Percentiles rank a stretch among this genome's conserved stretches.
phyloP scores from a whole-genome alignment of 2,329 filamentous ascomycete species.

The Parafenestella ontariensis region DNA sequence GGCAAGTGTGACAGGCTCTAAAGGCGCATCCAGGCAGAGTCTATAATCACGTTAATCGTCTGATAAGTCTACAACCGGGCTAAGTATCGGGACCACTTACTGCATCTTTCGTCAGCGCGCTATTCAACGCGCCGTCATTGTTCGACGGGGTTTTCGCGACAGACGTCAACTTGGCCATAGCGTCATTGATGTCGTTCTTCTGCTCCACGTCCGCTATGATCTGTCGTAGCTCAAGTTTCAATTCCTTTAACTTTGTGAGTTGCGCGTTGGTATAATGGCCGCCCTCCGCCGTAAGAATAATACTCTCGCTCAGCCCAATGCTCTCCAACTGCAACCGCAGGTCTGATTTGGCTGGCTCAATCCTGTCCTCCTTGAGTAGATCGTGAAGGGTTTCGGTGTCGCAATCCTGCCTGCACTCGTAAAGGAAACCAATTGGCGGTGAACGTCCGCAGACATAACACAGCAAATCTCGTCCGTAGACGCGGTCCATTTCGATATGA shows the following conservation, averaged over 20 bases:
- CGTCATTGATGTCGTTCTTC: constrained; percentile 24
- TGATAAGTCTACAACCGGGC: not conserved
- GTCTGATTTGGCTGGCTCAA: constrained; percentile 15
- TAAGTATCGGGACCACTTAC: constrained; percentile 12
- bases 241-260: constrained; percentile 37
- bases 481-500: constrained; percentile 71
- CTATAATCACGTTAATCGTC: constrained; percentile 11
- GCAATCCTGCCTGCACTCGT: constrained; percentile 71
- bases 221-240: constrained; percentile 42
- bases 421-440: constrained; percentile 73
- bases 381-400: constrained; percentile 13
- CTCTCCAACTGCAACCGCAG: constrained; percentile 37
- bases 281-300: constrained; percentile 43
- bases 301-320: constrained; percentile 40
- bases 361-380: constrained; percentile 1
- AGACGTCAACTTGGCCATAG: constrained; percentile 19
- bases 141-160: constrained; percentile 17
- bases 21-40: constrained; percentile 47
- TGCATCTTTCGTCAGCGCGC: constrained; percentile 13
- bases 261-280: constrained; percentile 44
- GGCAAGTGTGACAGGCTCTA: constrained; percentile 58
- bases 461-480: constrained; percentile 59
- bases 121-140: constrained; percentile 29
- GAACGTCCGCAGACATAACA: constrained; percentile 67
- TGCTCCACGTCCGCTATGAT: constrained; percentile 32